Percentiles rank a stretch among this genome's conserved stretches.
Evolutionary conservation across 2,329 filamentous ascomycete genomes (phyloP).

Genomic region (Pseudogymnoascus sp.): DNA sequence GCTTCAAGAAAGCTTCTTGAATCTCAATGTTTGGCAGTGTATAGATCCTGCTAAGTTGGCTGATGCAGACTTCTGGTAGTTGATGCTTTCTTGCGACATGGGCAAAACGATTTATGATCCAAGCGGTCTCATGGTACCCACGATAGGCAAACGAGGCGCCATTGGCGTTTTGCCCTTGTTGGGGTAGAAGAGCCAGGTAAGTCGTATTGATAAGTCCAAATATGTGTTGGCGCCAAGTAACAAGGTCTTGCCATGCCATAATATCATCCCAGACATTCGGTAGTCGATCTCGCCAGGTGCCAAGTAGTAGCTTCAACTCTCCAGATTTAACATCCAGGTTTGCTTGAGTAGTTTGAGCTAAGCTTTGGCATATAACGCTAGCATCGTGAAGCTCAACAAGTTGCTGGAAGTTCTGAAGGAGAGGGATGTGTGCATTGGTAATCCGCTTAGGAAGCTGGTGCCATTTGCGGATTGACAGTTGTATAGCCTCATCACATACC

Average conservation of each 20-base stretch:
- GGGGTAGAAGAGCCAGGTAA: constrained; percentile 77
- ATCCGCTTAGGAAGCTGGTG: constrained; percentile 91
- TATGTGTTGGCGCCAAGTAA: constrained; percentile 99
- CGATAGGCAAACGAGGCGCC: constrained; percentile 86
- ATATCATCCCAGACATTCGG: constrained; percentile 99
- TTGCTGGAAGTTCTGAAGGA: constrained; percentile 96
- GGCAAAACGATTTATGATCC: constrained; percentile 99
- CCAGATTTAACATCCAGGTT: constrained; percentile 93
- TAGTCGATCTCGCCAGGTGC: constrained; percentile 89
- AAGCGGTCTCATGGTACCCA: constrained; percentile 96
- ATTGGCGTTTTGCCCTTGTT: constrained; percentile 69
- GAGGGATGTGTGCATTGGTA: constrained; percentile 88
- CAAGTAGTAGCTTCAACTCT: constrained; percentile 86
- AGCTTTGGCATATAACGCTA: constrained; percentile 87
- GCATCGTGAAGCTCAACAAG: constrained; percentile 96
- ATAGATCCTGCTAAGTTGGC: constrained; percentile 93
- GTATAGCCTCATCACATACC: constrained; percentile 92
- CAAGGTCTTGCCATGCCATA: constrained; percentile 96
- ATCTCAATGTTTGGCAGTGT: constrained; percentile 99
- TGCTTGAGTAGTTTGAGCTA: constrained; percentile 70
- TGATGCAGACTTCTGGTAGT: constrained; percentile 94
- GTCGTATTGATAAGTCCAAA: constrained; percentile 95
- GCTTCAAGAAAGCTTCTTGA: constrained; percentile 94
- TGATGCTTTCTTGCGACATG: constrained; percentile 97
- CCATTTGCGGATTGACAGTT: constrained; percentile 96